Percentiles rank a stretch among this genome's conserved stretches.
phyloP scores from a whole-genome alignment of 2,329 filamentous ascomycete genomes.

The Cladosporium sp. region DNA sequence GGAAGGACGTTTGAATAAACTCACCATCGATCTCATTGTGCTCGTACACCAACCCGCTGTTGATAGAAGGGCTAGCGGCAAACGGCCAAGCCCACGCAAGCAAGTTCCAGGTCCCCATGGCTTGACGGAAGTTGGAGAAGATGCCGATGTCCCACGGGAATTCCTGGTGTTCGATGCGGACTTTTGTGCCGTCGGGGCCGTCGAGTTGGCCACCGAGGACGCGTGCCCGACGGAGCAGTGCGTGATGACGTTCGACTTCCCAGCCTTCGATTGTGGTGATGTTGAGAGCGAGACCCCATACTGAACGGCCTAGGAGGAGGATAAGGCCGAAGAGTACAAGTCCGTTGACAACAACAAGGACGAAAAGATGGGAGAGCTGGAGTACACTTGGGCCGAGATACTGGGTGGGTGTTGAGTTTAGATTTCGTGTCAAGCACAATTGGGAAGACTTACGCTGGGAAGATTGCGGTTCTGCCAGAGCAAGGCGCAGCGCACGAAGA shows the following conservation, averaged over 20 bases:
- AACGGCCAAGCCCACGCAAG: constrained; percentile 71
- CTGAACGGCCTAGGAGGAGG: constrained; percentile 64
- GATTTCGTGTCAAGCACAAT: neutral
- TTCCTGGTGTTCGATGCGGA: constrained; percentile 64
- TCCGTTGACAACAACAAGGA: constrained; percentile 59
- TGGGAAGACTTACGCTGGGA: constrained; percentile 56
- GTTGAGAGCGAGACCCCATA: constrained; percentile 65
- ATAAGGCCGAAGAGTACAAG: constrained; percentile 62
- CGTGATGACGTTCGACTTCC: constrained; percentile 56
- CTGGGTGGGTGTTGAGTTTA: constrained; percentile 30
- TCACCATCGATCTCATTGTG: constrained; percentile 75
- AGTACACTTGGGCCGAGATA: constrained; percentile 69
- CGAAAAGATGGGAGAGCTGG: constrained; percentile 62
- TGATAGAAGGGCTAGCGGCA: constrained; percentile 50
- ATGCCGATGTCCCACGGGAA: constrained; percentile 82
- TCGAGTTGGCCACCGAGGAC: constrained; percentile 57
- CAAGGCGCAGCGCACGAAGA: constrained; percentile 58
- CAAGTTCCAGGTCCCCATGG: constrained; percentile 69
- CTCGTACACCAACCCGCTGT: constrained; percentile 61
- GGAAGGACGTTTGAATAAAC: constrained; percentile 22
- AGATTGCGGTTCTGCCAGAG: constrained; percentile 67
- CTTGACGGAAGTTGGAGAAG: constrained; percentile 70
- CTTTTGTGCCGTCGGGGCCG: constrained; percentile 55
- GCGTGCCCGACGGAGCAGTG: constrained; percentile 46
- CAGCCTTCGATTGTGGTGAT: constrained; percentile 79